Evolutionary conservation across 192 early-diverging fungal species (phyloP).

Genomic region (Entrophospora sp.): DNA sequence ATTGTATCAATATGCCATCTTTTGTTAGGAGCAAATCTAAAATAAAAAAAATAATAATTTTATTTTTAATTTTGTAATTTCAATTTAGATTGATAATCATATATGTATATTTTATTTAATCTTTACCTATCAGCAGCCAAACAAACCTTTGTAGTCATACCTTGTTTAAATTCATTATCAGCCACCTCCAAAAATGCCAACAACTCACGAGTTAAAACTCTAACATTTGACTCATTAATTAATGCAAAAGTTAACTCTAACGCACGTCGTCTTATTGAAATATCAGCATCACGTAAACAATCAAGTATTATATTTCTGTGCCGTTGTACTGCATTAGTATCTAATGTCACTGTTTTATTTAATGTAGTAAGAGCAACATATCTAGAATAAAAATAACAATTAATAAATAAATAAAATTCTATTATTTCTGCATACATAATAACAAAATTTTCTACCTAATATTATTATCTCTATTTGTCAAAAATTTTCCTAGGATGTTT

Average conservation of each 20-base stretch:
- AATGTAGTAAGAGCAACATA: conserved; percentile 98
- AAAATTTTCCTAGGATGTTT: conserved; percentile 95
- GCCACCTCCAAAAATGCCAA: conserved; percentile 87
- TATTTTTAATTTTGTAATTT: too few relatives aligned
- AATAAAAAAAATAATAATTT: not conserved
- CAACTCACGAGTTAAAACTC: conserved; percentile 85
- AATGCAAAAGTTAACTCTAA: conserved; percentile 94
- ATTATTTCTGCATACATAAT: not conserved
- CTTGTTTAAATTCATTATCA: conserved; percentile 80
- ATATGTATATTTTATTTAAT: not conserved
- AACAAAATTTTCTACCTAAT: conserved; percentile 56
- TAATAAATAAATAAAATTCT: conserved; percentile 9
- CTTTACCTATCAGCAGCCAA: conserved; percentile 74
- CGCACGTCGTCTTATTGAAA: conserved; percentile 93
- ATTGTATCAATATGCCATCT: conserved; percentile 98
- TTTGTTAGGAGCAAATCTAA: conserved; percentile 79
- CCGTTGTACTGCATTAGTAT: conserved; percentile 91
- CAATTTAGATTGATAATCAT: too few relatives aligned
- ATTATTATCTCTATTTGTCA: conserved; percentile 95
- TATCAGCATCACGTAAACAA: conserved; percentile 90
- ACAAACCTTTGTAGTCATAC: conserved; percentile 86
- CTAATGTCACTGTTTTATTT: conserved; percentile 79
- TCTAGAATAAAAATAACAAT: conserved; percentile 33
- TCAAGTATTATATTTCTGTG: conserved; percentile 95
- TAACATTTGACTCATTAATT: conserved; percentile 88